These are phyloP conservation scores for Calonectria pauciramosa DNA, from an alignment of 2,329 filamentous ascomycete genomes.

Conservation along the genomic window DNA sequence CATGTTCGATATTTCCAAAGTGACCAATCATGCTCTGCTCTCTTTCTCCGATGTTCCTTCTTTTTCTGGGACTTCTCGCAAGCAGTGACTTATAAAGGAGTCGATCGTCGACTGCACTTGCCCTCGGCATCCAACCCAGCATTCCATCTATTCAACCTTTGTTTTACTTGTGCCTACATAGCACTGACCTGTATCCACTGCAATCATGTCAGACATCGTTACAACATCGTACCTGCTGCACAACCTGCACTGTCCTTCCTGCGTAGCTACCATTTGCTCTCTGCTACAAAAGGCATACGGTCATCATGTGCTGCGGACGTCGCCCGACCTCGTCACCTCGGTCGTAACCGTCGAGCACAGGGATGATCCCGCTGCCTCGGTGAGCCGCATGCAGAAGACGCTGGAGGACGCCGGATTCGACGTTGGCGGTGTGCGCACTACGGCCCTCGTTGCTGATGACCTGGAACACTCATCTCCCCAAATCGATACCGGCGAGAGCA, in stretches of 20 bases:
- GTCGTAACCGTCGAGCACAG: conserved; percentile 73
- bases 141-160: conserved; percentile 1
- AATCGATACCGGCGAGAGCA: conserved; percentile 41
- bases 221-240: conserved; percentile 76
- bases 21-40: neutral
- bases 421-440: conserved; percentile 62
- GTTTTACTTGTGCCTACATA: conserved; percentile 12
- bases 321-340: conserved; percentile 79
- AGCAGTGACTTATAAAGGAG: conserved; percentile 15
- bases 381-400: conserved; percentile 59
- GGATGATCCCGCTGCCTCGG: conserved; percentile 55
- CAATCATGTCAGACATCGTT: conserved; percentile 50
- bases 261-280: conserved; percentile 75
- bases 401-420: conserved; percentile 73
- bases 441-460: conserved; percentile 49
- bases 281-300: conserved; percentile 64
- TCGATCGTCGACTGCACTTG: neutral
- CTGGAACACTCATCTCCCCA: conserved; percentile 38
- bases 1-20: conserved; percentile 11
- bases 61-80: neutral
- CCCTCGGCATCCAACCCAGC: neutral
- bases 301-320: conserved; percentile 69
- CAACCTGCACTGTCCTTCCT: conserved; percentile 85
- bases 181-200: neutral
- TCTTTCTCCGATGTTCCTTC: neutral